Evolutionary conservation across 441 rosid species (phyloP).

Genomic region (Adansonia rubrostipa): DNA sequence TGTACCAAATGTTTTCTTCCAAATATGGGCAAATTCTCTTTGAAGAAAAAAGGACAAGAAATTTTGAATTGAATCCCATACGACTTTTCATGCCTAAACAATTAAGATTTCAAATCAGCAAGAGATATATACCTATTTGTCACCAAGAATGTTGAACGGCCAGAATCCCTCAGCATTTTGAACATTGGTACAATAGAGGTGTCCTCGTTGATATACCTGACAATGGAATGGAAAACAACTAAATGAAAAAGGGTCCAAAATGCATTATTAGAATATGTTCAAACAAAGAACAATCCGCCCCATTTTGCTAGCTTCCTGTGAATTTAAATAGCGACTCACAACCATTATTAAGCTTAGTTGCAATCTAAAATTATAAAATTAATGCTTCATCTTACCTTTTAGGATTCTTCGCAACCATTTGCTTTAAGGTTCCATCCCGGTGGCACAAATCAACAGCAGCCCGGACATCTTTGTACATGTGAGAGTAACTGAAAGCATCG

Average conservation of each 20-base stretch:
- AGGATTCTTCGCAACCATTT: slow-evolving; percentile 94
- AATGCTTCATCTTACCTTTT: slow-evolving; percentile 46
- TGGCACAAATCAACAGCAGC: slow-evolving; percentile 99
- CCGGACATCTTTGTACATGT: slow-evolving; percentile 93
- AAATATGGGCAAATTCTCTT: background rate
- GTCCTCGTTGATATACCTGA: slow-evolving; percentile 85
- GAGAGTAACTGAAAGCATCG: slow-evolving; percentile 61
- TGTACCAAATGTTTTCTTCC: background rate
- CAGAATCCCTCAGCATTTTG: slow-evolving; percentile 86
- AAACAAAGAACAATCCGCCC: background rate
- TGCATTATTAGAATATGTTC: slow-evolving; percentile 8
- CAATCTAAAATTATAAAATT: background rate
- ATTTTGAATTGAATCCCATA: slow-evolving; percentile 7
- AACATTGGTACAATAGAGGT: slow-evolving; percentile 71
- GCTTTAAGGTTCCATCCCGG: slow-evolving; percentile 98
- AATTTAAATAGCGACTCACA: background rate
- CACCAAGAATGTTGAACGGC: slow-evolving; percentile 90
- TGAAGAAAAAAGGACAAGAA: background rate
- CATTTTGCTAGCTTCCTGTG: background rate
- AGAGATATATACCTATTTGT: slow-evolving; percentile 67
- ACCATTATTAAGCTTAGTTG: background rate
- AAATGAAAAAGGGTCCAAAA: background rate
- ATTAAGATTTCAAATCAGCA: slow-evolving; percentile 12
- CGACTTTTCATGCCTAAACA: background rate
- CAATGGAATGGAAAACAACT: slow-evolving; percentile 21